These are phyloP conservation scores for Vitis rotundifolia DNA, from an alignment of 164 flowering plant species.

Conservation along the genomic window DNA sequence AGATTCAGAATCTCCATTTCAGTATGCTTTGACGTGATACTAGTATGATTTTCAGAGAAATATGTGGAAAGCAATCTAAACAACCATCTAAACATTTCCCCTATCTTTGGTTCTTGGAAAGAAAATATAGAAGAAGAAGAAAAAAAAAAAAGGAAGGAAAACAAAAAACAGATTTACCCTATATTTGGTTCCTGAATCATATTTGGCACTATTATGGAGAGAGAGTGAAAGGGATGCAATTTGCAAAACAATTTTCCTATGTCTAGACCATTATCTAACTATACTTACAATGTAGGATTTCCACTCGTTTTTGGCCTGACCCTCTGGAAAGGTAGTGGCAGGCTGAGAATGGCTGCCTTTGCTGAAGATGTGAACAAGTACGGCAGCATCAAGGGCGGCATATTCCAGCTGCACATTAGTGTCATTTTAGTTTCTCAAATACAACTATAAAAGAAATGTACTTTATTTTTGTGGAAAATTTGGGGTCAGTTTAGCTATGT, in stretches of 20 bases:
- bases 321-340: slow-evolving; percentile 25
- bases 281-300: slow-evolving; percentile 78
- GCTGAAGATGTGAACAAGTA: slow-evolving; percentile 77
- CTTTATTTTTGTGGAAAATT: too few species aligned
- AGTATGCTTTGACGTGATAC: too few species aligned
- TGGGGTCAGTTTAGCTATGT: too few species aligned
- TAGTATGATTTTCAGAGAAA: too few species aligned
- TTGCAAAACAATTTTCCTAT: too few species aligned
- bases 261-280: too few species aligned
- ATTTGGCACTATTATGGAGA: neutral
- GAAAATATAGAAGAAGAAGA: neutral
- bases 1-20: too few species aligned
- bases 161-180: too few species aligned
- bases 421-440: neutral
- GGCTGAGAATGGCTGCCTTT: slow-evolving; percentile 54
- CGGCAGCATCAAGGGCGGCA: slow-evolving; percentile 98
- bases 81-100: neutral
- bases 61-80: too few species aligned
- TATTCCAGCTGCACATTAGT: slow-evolving; percentile 82
- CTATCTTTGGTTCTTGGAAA: neutral
- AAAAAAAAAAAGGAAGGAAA: neutral
- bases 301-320: slow-evolving; percentile 58
- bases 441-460: too few species aligned
- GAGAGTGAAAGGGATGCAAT: too few species aligned
- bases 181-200: too few species aligned